Base-by-base conservation (phyloP, 2,329 filamentous ascomycete genomes). In the Sporothrix pseudoabietina region DNA sequence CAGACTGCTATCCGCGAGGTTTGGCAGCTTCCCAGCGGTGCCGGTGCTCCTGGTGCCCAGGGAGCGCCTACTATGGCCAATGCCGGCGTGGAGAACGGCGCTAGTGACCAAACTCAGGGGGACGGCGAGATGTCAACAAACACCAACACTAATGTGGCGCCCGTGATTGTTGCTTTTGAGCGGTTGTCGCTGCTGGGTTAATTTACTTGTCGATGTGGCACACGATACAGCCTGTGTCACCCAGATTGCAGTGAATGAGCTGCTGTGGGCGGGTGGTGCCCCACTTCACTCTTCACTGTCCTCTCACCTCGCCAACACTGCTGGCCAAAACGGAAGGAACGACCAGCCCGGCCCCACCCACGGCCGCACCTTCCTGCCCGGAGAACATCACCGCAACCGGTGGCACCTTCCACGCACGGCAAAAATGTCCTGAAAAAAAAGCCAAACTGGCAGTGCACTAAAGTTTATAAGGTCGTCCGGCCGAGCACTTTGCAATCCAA, bases 1-100 rank as follows among this genome's bases (percentile, higher is more conserved):
- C 82, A 82, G 76, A 85, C 83, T 8, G 91, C 91, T 59, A 85
- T 94, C 19, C 84, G 82, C 10, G 92, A 97, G 77, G 91, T 97
- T 0, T 97, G 80, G 80, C 75, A 72, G 79, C 5, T 44, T 44
- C 41, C 41, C 12, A 22, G 19, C 52, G 52, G 19, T 54, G 19
- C 52, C 3, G 35, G 16, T 35, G 10, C 39, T 8, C 7, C 19
- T 19, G 57, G 16, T 30, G 84, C 77, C 26, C 30, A 66, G 2
- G 59, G 41, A 4, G 22, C 32, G 1, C n/a, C 39, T 30, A 6
- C 41, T 6, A 41, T 69, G 54, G 41, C 66, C 12, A 7, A 3
- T n/a, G 39, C 16, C 12, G 6, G 4, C 16, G 44, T 44, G 16
- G 70, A 30, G 76, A 10, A 73, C 75, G 71, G 69, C 76, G 49